phyloP scores from a whole-genome alignment of 2,329 filamentous ascomycete species.

The Sarocladiaceae sp. region DNA sequence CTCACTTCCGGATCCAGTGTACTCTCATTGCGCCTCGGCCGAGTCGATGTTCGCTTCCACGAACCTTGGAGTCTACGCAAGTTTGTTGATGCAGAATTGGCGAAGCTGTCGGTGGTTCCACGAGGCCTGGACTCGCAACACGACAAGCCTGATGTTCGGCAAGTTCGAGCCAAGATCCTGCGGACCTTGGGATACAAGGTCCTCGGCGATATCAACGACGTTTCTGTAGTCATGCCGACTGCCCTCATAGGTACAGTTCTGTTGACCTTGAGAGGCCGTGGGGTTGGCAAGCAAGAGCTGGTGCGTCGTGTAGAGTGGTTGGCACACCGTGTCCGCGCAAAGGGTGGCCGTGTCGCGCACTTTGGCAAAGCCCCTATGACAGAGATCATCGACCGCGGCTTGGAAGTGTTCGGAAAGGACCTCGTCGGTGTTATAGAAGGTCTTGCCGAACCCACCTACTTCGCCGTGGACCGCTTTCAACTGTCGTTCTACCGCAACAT shows the following conservation, averaged over 20 bases:
- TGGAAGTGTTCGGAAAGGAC: conserved; percentile 86
- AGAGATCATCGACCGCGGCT: conserved; percentile 78
- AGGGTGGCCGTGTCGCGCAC: conserved; percentile 88
- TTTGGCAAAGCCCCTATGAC: conserved; percentile 76
- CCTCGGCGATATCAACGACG: conserved; percentile 87
- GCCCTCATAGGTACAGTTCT: conserved; percentile 91
- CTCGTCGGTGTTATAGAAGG: conserved; percentile 75
- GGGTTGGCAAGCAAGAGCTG: conserved; percentile 81
- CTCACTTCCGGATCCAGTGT: conserved; percentile 80
- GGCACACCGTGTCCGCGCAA: conserved; percentile 69
- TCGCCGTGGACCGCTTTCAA: conserved; percentile 92
- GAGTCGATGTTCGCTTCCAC: conserved; percentile 93
- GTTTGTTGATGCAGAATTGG: conserved; percentile 74
- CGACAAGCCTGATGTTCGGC: conserved; percentile 40
- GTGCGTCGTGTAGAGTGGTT: conserved; percentile 88
- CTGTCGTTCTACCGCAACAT: conserved; percentile 98
- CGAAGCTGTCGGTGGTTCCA: conserved; percentile 37
- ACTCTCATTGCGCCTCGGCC: conserved; percentile 77
- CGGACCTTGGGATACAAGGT: conserved; percentile 88
- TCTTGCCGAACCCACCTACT: conserved; percentile 85
- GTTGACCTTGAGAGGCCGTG: conserved; percentile 82
- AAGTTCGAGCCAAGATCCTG: conserved; percentile 64
- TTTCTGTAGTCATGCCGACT: conserved; percentile 97
- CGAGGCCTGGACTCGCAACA: conserved; percentile 39
- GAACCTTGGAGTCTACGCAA: conserved; percentile 86